Percentiles rank a stretch among this genome's conserved stretches.
These are phyloP conservation scores for Pythium aquatile DNA, from an alignment of 352 stramenopile species.

Conservation along the genomic window DNA sequence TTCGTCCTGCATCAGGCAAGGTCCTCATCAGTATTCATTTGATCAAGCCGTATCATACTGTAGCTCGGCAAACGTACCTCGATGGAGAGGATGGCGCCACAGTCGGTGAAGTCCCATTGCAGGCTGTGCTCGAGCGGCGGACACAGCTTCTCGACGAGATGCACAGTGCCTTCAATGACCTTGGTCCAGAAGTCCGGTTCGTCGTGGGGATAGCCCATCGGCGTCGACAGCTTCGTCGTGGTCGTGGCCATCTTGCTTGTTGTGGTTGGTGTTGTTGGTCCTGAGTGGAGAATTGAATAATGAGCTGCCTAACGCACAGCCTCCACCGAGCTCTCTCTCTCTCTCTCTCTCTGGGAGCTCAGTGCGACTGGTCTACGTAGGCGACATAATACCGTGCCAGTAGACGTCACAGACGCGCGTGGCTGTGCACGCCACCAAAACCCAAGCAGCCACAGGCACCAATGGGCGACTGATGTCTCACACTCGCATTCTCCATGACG, in stretches of 20 bases:
- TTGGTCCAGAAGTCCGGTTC: slow-evolving; percentile 16
- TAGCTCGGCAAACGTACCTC: slow-evolving; percentile 7
- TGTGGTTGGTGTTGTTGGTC: not conserved
- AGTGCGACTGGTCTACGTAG: not conserved
- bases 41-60: too few species aligned
- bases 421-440: not conserved
- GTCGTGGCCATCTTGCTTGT: not conserved
- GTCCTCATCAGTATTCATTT: not conserved
- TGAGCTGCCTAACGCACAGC: not conserved
- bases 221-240: not conserved
- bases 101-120: slow-evolving; percentile 19
- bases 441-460: too few species aligned
- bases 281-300: not conserved
- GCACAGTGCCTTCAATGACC: slow-evolving; percentile 16
- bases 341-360: not conserved
- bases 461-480: not conserved
- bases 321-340: not conserved
- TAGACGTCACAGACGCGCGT: not conserved
- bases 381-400: not conserved
- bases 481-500: not conserved
- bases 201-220: not conserved
- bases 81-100: not conserved
- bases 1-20: slow-evolving; percentile 13
- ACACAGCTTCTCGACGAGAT: slow-evolving; percentile 19
- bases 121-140: slow-evolving; percentile 18